Evolutionary conservation across 1,284 basidiomycete genomes (phyloP), one percentile per base, ranked within the genome.

Genomic region (Amylostereum chailletii): DNA sequence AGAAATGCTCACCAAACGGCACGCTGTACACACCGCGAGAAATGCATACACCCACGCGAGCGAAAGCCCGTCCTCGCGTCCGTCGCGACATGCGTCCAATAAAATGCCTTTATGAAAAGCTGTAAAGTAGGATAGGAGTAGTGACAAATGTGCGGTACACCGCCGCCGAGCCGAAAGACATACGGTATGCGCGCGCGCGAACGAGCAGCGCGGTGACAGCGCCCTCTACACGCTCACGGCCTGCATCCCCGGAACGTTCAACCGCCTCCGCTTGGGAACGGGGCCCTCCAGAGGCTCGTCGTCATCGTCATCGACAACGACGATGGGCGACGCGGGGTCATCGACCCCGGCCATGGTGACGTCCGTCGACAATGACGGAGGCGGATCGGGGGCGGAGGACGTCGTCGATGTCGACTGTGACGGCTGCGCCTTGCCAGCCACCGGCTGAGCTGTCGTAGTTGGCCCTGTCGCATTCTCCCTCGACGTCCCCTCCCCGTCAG

Each of bases 251-350:
- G 19, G 19, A 19, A 19, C 19, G 19, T 30, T 54, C 55, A 26
- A 57, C 45, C 50, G 42, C 49, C 55, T 46, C 9, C 55, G 52
- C 33, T 57, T 57, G 7, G 52, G 44, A 26, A 33, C 48, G 6
- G 55, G 55, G 1, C 48, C 55, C 10, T 57, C 55, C 9, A 49
- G 46, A 11, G 53, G 53, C 10, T 56, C 54, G 37, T 57, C 42
- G 29, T 60, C 61, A 50, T 68, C 79, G 34, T 80, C 79, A 52
- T 83, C 81, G 47, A 80, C 77, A 38, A 81, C 70, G 33, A 81
- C 63, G 47, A 81, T 70, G 7, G 64, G 62, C 4, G 62, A 63
- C 29, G 60, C 57, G 5, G 60, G 42, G 71, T 71, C 42, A 69
- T 71, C 39, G 65, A 74, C 54, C 5, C 30, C 69, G 68, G 40